Percentiles rank a stretch among this genome's conserved stretches.
Evolutionary conservation across 306 rosid genomes (phyloP).

Genomic region (Inga leiocalycina): DNA sequence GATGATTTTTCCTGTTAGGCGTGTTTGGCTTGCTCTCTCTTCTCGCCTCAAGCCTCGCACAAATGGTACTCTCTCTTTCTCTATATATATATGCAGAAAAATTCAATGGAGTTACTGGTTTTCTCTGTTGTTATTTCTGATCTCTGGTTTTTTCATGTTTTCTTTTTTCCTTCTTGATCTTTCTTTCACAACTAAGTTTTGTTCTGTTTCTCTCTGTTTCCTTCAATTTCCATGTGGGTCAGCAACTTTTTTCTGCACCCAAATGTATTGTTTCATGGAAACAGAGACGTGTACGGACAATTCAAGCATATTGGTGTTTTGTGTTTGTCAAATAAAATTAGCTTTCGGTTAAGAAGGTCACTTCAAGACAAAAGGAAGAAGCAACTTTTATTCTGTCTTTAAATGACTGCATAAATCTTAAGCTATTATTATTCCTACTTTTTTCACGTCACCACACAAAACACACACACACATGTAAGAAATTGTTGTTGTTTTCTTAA

Average conservation of each 20-base stretch:
- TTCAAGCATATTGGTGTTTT: background rate
- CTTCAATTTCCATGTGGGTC: background rate
- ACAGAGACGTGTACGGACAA: background rate
- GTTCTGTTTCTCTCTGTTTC: background rate
- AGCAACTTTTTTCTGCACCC: background rate
- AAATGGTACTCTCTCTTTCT: constrained; percentile 41
- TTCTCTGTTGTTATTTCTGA: background rate
- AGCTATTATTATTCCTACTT: constrained; percentile 1
- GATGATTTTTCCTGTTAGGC: constrained; percentile 75
- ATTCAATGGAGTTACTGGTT: background rate
- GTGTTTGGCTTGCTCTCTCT: constrained; percentile 72
- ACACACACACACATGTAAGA: background rate
- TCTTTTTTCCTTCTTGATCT: background rate
- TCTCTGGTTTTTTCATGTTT: background rate
- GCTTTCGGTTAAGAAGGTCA: constrained; percentile 24
- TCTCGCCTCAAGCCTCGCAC: constrained; percentile 62
- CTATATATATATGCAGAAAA: background rate
- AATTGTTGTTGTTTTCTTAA: background rate
- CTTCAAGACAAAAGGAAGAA: constrained; percentile 10
- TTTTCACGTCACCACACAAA: background rate
- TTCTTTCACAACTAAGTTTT: background rate
- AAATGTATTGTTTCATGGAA: background rate
- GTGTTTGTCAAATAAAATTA: background rate
- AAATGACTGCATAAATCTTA: constrained; percentile 3
- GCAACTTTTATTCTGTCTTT: background rate